A percentile compares a stretch with the other conserved stretches of the same genome.
phyloP scores from a whole-genome alignment of 345 rosid species.

The Syzygium aqueum region DNA sequence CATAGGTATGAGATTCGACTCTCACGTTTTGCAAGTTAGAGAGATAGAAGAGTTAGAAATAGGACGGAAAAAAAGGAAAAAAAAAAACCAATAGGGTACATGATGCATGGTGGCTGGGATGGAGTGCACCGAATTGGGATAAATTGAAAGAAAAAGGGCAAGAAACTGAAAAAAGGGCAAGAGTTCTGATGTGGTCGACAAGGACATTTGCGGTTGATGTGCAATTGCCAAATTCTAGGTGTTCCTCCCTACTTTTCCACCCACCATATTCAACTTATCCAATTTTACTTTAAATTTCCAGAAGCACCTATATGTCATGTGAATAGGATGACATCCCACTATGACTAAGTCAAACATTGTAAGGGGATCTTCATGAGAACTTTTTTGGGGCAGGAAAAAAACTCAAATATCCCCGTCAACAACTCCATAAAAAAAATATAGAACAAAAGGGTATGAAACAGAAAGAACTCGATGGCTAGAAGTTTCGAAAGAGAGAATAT shows the following conservation, averaged over 20 bases:
- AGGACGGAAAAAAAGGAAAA: too few relatives aligned
- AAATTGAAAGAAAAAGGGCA: background rate
- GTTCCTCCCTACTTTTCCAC: background rate
- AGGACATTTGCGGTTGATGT: background rate
- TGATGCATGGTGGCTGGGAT: too few relatives aligned
- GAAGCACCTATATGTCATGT: background rate
- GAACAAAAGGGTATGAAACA: background rate
- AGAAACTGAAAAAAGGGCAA: background rate
- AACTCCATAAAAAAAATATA: background rate
- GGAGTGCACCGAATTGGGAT: background rate
- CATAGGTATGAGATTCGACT: too few relatives aligned
- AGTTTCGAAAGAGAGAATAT: background rate
- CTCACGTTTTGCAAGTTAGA: too few relatives aligned
- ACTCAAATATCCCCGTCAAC: background rate
- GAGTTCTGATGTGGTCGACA: background rate
- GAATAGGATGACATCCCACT: background rate
- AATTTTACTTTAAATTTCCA: background rate
- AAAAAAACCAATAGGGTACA: too few relatives aligned
- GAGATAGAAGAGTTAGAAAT: too few relatives aligned
- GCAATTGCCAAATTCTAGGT: background rate
- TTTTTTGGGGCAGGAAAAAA: background rate
- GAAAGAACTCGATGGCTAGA: background rate
- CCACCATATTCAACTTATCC: background rate
- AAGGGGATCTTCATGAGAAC: background rate
- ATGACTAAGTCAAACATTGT: background rate